Conservation (phyloP, 495 filamentous ascomycete species). For the Aspergillus incahuasiensis region DNA sequence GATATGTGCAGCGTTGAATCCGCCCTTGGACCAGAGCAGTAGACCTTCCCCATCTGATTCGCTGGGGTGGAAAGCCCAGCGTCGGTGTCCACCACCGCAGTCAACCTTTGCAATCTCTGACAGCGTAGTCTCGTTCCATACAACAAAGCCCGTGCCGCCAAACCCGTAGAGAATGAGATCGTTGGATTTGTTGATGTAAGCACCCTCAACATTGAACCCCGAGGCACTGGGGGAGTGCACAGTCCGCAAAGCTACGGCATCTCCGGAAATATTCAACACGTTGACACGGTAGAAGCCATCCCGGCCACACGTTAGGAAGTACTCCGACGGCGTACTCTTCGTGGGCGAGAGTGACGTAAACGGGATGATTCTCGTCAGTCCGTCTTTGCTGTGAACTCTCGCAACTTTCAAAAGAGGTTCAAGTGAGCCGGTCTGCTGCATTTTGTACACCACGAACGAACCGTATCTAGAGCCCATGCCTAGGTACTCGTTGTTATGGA, state of each 20-base stretch:
- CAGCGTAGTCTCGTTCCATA: slow-evolving; percentile 67
- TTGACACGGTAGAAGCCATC: slow-evolving; percentile 69
- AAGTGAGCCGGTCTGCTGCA: slow-evolving; percentile 17
- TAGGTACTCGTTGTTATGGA: slow-evolving; percentile 41
- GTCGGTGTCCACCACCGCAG: slow-evolving; percentile 79
- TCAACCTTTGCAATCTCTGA: slow-evolving; percentile 63
- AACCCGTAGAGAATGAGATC: slow-evolving; percentile 77
- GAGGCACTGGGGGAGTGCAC: slow-evolving; percentile 58
- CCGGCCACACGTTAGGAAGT: slow-evolving; percentile 61
- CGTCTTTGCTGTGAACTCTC: slow-evolving; percentile 55
- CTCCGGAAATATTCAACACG: slow-evolving; percentile 12
- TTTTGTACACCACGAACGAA: slow-evolving; percentile 50
- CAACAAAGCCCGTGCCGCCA: slow-evolving; percentile 66
- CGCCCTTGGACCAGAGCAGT: slow-evolving; percentile 51
- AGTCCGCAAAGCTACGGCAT: slow-evolving; percentile 29
- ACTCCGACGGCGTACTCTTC: slow-evolving; percentile 14
- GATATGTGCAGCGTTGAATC: slow-evolving; percentile 47
- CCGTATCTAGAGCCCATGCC: slow-evolving; percentile 67
- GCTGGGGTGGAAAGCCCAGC: slow-evolving; percentile 52
- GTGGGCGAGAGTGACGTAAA: slow-evolving; percentile 20
- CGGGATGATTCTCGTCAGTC: slow-evolving; percentile 60
- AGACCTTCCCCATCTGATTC: slow-evolving; percentile 24
- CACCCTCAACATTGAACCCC: slow-evolving; percentile 63
- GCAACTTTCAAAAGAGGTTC: slow-evolving; percentile 23
- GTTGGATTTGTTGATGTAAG: slow-evolving; percentile 47